Evolutionary conservation across 1,284 basidiomycete genomes (phyloP).

Genomic region (Sphagnurus paluster): DNA sequence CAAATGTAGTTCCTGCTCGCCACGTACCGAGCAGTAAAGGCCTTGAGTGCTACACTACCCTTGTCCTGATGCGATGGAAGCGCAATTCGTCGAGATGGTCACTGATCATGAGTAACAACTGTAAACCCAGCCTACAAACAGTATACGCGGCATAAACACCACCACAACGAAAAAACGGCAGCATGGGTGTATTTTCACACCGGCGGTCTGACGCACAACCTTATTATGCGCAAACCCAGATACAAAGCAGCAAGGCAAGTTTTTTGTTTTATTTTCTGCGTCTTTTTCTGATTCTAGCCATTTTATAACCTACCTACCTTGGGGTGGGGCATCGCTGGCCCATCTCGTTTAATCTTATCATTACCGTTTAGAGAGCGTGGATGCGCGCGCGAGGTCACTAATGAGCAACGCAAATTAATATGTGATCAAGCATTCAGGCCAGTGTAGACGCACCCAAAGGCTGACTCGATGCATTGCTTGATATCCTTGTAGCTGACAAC

Average conservation of each 20-base stretch:
- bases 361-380: constrained; percentile 8
- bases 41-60: no score
- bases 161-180: no score
- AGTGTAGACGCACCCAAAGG: constrained; percentile 55
- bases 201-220: no score
- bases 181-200: no score
- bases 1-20: no score
- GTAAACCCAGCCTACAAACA: no score
- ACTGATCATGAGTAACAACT: no score
- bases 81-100: no score
- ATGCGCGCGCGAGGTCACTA: constrained; percentile 24
- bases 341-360: neutral
- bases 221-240: no score
- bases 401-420: neutral
- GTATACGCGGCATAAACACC: no score
- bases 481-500: constrained; percentile 96
- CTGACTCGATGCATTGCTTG: constrained; percentile 81
- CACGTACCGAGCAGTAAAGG: no score
- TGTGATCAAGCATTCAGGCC: constrained; percentile 6
- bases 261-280: constrained; percentile 50
- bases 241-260: constrained; percentile 15
- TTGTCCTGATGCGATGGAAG: no score
- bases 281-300: constrained; percentile 63
- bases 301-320: constrained; percentile 35
- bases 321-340: neutral